Conservation (phyloP, 163 green algal genomes). For the Picocystis sp. region DNA sequence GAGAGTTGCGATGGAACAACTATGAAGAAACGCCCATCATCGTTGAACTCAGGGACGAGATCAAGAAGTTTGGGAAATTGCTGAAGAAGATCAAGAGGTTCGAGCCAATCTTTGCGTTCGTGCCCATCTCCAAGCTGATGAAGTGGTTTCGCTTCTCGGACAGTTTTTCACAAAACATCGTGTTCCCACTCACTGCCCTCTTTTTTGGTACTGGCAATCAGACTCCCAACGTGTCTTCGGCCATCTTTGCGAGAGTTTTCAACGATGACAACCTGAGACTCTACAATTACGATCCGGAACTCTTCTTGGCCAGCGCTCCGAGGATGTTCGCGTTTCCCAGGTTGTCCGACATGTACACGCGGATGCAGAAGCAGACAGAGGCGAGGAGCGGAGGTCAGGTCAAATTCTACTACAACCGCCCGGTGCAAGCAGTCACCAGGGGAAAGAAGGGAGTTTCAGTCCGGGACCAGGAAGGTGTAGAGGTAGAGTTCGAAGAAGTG, state of each 20-base stretch:
- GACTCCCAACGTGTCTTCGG: conserved; percentile 33
- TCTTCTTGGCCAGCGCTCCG: conserved; percentile 33
- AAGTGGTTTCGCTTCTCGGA: conserved; percentile 26
- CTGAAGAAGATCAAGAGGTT: conserved; percentile 31
- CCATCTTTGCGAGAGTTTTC: conserved; percentile 47
- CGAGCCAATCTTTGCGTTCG: conserved; percentile 38
- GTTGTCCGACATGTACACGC: conserved; percentile 21
- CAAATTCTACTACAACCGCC: conserved; percentile 5
- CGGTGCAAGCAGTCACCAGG: conserved; percentile 21
- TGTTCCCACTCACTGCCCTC: conserved; percentile 39
- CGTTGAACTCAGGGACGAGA: conserved; percentile 29
- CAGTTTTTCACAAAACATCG: conserved; percentile 34
- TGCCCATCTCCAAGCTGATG: conserved; percentile 36
- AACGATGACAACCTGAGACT: conserved; percentile 38
- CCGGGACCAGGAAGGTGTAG: conserved; percentile 2
- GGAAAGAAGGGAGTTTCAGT: neutral
- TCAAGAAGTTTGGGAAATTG: conserved; percentile 30
- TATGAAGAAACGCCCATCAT: conserved; percentile 21
- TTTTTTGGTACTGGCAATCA: conserved; percentile 46
- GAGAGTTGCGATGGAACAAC: conserved; percentile 36
- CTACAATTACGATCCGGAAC: conserved; percentile 35
- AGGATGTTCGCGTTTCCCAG: conserved; percentile 50
- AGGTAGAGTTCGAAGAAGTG: conserved; percentile 29
- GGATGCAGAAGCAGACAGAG: conserved; percentile 2
- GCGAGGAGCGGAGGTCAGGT: neutral